Percentiles rank a stretch among this genome's conserved stretches.
These are phyloP conservation scores for Pichia nanzhaoensis DNA, from an alignment of 805 yeast species.

Conservation along the genomic window DNA sequence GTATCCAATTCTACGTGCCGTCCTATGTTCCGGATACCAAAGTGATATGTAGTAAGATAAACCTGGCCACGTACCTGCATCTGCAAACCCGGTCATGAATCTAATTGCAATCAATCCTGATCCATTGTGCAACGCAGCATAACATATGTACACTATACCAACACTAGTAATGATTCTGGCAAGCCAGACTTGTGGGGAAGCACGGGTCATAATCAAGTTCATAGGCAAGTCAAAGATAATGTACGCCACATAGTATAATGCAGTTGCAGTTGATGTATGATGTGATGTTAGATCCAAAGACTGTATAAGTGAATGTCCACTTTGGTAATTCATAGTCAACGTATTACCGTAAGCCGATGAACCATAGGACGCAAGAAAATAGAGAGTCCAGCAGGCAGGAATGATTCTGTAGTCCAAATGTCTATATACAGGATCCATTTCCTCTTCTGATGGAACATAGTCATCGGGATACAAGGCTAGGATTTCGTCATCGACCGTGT, in stretches of 20 bases:
- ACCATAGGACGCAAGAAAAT: slow-evolving; percentile 75
- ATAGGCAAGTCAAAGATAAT: slow-evolving; percentile 83
- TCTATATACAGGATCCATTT: slow-evolving; percentile 49
- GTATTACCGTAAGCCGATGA: slow-evolving; percentile 71
- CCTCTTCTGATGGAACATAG: slow-evolving; percentile 23
- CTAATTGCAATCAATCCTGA: slow-evolving; percentile 65
- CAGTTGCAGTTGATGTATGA: slow-evolving; percentile 67
- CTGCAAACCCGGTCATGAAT: slow-evolving; percentile 66
- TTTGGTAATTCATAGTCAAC: slow-evolving; percentile 64
- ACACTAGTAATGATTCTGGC: slow-evolving; percentile 70
- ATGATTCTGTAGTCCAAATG: slow-evolving; percentile 65
- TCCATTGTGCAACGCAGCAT: slow-evolving; percentile 49
- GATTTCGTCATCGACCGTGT: not conserved
- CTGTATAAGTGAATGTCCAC: slow-evolving; percentile 54
- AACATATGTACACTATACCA: slow-evolving; percentile 73
- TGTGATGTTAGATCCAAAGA: slow-evolving; percentile 46
- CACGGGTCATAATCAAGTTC: slow-evolving; percentile 77
- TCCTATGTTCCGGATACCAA: slow-evolving; percentile 78
- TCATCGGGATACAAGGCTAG: slow-evolving; percentile 10
- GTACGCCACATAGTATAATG: slow-evolving; percentile 76
- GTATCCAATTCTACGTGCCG: slow-evolving; percentile 76
- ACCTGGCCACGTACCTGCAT: slow-evolving; percentile 91
- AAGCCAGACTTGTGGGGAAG: slow-evolving; percentile 82
- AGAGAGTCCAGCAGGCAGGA: slow-evolving; percentile 76
- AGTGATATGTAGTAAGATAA: slow-evolving; percentile 74